Conservation (phyloP, 257 asterid genomes). For the Solanum paucissectum region DNA sequence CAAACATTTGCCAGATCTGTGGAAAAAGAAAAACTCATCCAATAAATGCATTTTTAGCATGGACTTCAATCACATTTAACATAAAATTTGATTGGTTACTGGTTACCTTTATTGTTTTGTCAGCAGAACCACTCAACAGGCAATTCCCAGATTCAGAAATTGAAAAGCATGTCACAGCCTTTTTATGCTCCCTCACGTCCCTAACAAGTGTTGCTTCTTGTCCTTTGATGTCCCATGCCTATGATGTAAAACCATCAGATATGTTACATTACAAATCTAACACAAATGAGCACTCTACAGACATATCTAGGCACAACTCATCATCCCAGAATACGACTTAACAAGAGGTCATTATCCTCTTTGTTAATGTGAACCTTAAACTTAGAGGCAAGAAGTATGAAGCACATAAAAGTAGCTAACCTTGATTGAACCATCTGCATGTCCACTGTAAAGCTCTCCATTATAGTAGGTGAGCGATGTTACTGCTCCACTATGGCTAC, state of each 20-base stretch:
- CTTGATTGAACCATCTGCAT: conserved; percentile 85
- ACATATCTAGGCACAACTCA: neutral
- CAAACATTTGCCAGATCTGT: conserved; percentile 73
- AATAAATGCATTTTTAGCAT: neutral
- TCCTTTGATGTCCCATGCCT: conserved; percentile 88
- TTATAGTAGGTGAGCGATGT: conserved; percentile 74
- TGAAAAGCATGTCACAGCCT: conserved; percentile 70
- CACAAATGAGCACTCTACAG: neutral
- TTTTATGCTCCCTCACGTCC: conserved; percentile 52
- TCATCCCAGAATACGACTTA: neutral
- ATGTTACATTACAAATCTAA: neutral
- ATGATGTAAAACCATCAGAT: conserved; percentile 1
- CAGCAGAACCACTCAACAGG: conserved; percentile 74
- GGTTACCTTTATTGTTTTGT: conserved; percentile 71
- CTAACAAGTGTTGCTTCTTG: conserved; percentile 53
- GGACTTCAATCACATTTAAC: neutral
- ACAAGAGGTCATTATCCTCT: neutral
- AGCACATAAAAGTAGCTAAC: conserved; percentile 19
- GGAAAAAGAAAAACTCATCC: neutral
- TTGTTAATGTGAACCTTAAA: neutral
- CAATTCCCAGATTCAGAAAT: conserved; percentile 65
- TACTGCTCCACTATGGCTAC: conserved; percentile 56
- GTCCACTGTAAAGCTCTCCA: conserved; percentile 71
- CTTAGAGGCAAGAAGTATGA: neutral
- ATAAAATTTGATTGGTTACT: neutral